phyloP scores from a whole-genome alignment of 2,329 filamentous ascomycete genomes.

The Cladosporium sp. region DNA sequence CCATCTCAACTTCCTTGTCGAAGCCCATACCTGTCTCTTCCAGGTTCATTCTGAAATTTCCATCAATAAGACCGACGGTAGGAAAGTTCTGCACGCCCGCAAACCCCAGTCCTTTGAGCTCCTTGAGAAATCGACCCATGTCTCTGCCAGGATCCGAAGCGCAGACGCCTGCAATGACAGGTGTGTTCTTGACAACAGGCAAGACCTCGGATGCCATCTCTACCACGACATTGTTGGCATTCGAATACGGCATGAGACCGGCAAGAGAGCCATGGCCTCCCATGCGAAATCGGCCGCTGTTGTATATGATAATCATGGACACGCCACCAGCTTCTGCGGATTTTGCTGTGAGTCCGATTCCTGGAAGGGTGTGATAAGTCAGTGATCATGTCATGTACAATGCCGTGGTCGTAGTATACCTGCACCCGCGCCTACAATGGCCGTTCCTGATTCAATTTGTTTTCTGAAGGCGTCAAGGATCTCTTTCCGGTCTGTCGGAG shows the following conservation, averaged over 20 bases:
- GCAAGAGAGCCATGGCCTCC: constrained; percentile 64
- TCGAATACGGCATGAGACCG: constrained; percentile 66
- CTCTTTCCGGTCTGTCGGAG: constrained; percentile 52
- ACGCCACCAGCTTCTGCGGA: constrained; percentile 64
- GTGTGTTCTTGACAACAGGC: constrained; percentile 58
- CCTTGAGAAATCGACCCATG: constrained; percentile 55
- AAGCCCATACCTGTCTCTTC: constrained; percentile 71
- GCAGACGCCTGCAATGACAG: constrained; percentile 66
- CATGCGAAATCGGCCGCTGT: constrained; percentile 69
- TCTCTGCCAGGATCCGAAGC: constrained; percentile 64
- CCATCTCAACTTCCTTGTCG: constrained; percentile 61
- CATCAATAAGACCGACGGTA: constrained; percentile 67
- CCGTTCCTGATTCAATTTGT: constrained; percentile 51
- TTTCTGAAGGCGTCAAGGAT: constrained; percentile 53
- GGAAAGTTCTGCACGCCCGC: constrained; percentile 70
- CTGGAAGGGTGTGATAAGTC: constrained; percentile 28
- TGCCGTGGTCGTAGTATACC: constrained; percentile 29
- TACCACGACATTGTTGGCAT: constrained; percentile 64
- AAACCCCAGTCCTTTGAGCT: constrained; percentile 60
- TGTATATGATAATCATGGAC: constrained; percentile 68
- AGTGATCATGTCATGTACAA: too few relatives aligned
- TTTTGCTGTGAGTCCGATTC: constrained; percentile 66
- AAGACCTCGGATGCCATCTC: constrained; percentile 67
- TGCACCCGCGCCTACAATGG: constrained; percentile 65
- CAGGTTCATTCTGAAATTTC: constrained; percentile 60